phyloP scores from a whole-genome alignment of 75 land plant genomes.

The Cupressus sempervirens region DNA sequence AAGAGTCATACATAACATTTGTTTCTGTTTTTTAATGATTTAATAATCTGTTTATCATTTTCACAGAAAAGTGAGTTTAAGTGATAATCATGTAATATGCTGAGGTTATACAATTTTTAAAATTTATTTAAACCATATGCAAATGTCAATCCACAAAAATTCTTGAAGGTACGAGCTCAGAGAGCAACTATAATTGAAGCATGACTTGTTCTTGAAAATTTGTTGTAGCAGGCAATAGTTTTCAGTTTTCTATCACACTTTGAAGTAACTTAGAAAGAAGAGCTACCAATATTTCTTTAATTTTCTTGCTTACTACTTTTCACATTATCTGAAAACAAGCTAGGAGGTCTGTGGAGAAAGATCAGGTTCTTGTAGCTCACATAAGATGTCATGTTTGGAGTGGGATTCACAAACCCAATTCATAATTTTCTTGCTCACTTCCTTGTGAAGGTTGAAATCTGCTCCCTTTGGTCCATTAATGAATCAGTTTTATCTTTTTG shows the following conservation, averaged over 20 bases:
- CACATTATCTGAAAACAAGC: background rate
- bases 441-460: background rate
- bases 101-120: background rate
- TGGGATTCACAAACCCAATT: background rate
- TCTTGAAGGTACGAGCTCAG: background rate
- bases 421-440: background rate
- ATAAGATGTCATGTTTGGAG: background rate
- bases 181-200: background rate
- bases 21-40: conserved; percentile 4
- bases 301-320: background rate
- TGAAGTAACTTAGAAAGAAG: background rate
- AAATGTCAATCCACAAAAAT: background rate
- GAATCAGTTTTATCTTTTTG: background rate
- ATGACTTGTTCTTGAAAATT: background rate
- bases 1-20: too few species aligned
- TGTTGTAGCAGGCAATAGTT: background rate
- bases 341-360: background rate
- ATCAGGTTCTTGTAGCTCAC: background rate
- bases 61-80: background rate
- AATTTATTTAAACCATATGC: background rate
- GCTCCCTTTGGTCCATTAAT: background rate
- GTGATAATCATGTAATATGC: background rate
- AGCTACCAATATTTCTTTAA: too few species aligned
- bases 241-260: background rate
- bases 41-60: background rate